Evolutionary conservation across 352 stramenopile genomes (phyloP), one percentile per base, ranked within the genome.

Genomic region (Phytophthora pinifolia): DNA sequence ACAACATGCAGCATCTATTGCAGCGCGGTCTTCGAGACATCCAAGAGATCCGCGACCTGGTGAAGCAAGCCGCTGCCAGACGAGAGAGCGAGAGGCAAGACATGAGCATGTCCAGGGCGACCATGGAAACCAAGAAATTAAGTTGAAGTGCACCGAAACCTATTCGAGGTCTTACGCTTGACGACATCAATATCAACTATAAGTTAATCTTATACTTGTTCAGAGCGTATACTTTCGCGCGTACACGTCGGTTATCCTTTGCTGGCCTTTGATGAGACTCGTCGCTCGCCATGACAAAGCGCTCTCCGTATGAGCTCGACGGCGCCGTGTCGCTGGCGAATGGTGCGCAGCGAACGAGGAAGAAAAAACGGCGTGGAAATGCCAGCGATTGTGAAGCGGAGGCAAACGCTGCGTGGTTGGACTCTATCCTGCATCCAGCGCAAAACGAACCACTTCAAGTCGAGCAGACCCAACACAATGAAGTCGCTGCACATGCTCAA

Each of bases 251-350:
- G 53, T 59, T 59, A 54, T 39, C 14, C n/a, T 2, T 44, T 45
- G 14, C n/a, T 27, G 6, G 30, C 8, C 1, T 44, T 49, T 50
- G 34, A 12, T 33, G 29, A 52, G 13, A 41, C 37, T 47, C 33
- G 17, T 43, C 34, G 7, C 18, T n/a, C 14, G 12, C 4, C 15
- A 72, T 72, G 59, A 65, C 67, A 42, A 73, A 77, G 51, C 64
- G 72, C 15, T 79, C 72, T 42, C 70, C 72, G 14, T 79, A 76
- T 52, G 69, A 64, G 56, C 27, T 59, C 9, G 51, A 75, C 20
- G 36, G 18, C 34, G 17, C 25, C 8, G 50, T 59, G 36, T 46
- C 35, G 29, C 31, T 50, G 22, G 34, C 46, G 39, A 25, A 15
- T 18, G 22, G 54, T 1, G 31, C 31, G 14, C 46, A 62, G 25